These are phyloP conservation scores for Nicotiana attenuata DNA, from an alignment of 257 asterid species.

Conservation along the genomic window DNA sequence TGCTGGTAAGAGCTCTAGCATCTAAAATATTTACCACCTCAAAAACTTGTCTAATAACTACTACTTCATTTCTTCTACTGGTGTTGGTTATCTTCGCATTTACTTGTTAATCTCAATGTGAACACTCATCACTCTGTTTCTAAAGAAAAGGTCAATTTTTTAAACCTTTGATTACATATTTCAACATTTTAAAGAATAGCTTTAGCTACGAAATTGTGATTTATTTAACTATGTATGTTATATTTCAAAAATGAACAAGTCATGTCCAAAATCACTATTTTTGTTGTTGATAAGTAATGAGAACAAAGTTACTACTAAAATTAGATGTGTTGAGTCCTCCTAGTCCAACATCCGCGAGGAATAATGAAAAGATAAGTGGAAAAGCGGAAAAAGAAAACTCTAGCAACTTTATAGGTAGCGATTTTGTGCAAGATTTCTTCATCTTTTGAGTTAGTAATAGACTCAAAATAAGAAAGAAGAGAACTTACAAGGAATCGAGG, in stretches of 20 bases:
- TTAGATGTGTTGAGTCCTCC: neutral
- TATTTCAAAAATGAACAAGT: neutral
- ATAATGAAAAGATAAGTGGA: neutral
- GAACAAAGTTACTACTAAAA: neutral
- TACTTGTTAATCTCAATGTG: neutral
- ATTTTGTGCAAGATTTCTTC: neutral
- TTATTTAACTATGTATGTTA: neutral
- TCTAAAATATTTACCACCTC: neutral
- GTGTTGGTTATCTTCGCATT: neutral
- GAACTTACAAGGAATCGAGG: constrained; percentile 48
- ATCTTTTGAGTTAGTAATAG: neutral
- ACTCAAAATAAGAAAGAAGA: neutral
- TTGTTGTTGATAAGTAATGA: too few species aligned
- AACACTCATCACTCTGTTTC: neutral
- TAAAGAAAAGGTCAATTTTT: neutral
- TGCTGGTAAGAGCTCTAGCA: neutral
- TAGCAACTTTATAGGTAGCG: neutral
- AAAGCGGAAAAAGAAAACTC: neutral
- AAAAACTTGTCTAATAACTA: neutral
- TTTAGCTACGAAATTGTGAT: neutral
- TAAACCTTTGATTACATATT: neutral
- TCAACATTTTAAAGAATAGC: neutral
- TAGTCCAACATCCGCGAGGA: neutral
- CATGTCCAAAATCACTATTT: neutral
- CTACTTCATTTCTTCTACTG: neutral